Evolutionary conservation across 768 basidiomycete species (phyloP).

Genomic region (Candolleomyces aberdarensis): DNA sequence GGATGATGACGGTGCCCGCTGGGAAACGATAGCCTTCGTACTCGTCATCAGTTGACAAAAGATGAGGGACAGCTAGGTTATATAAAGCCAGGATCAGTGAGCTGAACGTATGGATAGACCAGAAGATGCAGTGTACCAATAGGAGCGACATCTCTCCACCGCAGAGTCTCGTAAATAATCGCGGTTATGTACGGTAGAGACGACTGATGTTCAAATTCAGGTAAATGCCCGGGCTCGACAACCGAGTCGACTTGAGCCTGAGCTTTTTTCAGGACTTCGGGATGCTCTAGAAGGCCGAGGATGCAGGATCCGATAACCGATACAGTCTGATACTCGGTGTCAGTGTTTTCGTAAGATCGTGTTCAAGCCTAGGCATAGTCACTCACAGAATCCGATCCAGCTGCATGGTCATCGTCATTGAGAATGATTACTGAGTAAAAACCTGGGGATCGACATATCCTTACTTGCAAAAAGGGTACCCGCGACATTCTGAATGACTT

Average conservation of each 20-base stretch:
- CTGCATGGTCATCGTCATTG: background rate
- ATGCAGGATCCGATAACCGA: slow-evolving; percentile 10
- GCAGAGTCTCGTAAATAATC: slow-evolving; percentile 24
- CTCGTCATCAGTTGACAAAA: slow-evolving; percentile 21
- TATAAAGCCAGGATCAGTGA: background rate
- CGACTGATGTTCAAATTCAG: slow-evolving; percentile 25
- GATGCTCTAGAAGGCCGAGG: slow-evolving; percentile 11
- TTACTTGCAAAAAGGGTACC: slow-evolving; percentile 20
- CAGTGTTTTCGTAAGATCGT: too few species aligned
- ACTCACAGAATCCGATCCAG: slow-evolving; percentile 19
- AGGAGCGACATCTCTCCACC: slow-evolving; percentile 24
- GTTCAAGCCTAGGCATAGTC: too few species aligned
- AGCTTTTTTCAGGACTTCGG: slow-evolving; percentile 23
- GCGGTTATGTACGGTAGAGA: slow-evolving; percentile 29
- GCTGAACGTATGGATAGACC: background rate
- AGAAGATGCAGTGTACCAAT: slow-evolving; percentile 19
- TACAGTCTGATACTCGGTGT: slow-evolving; percentile 1
- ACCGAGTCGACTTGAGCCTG: slow-evolving; percentile 33
- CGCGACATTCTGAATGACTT: slow-evolving; percentile 19
- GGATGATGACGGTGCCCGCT: slow-evolving; percentile 28
- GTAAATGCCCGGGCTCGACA: slow-evolving; percentile 26
- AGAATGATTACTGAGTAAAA: background rate
- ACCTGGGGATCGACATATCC: background rate
- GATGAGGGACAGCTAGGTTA: slow-evolving; percentile 18
- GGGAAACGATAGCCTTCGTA: slow-evolving; percentile 29